Base-by-base conservation (phyloP, 805 yeast species). In the Candida ponderosae region DNA sequence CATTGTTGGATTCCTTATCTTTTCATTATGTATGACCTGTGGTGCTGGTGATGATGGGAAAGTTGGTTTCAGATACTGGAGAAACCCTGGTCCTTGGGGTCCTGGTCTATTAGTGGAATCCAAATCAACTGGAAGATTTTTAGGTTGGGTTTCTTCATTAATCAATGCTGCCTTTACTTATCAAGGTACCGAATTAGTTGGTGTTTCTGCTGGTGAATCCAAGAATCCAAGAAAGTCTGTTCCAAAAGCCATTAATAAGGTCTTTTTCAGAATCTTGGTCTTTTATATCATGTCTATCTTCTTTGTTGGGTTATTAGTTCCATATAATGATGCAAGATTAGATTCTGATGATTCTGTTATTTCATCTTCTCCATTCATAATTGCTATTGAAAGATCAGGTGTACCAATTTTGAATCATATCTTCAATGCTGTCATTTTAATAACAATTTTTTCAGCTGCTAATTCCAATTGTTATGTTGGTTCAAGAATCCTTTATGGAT, bases 41-140 rank as follows among this genome's bases (percentile, higher is more conserved):
- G 80, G 79, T 50, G 79, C 72, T 24, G 74, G 76, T 32, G 44
- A 55, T 32, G 66, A 70, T 19, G 79, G 79, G 8, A 78, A 79
- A n/a, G 64, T 74, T 38, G 80, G 80, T 18, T 74, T 74, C 66
- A 66, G 79, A 54, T 74, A 74, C 56, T 74, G 80, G 81, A 68
- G 77, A 56, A 50, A 74, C 48, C 84, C 85, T 5, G 85, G 85
- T 40, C 73, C 84, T 20, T 76, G 81, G 78, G 81, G 83, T 36
- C 72, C 72, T 42, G 79, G 78, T 31, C 56, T 62, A 37, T 58
- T 62, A 29, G 66, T 70, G 2, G 37, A 45, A n/a, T 54, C 66
- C 50, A 47, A 47, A 6, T 55, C 59, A 44, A 68, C 74, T 32
- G 72, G 53, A 31, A 58, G 74, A 46, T 72, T 74, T 45, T 53